Base-by-base conservation (phyloP, 441 rosid species). In the Brassica balearica region DNA sequence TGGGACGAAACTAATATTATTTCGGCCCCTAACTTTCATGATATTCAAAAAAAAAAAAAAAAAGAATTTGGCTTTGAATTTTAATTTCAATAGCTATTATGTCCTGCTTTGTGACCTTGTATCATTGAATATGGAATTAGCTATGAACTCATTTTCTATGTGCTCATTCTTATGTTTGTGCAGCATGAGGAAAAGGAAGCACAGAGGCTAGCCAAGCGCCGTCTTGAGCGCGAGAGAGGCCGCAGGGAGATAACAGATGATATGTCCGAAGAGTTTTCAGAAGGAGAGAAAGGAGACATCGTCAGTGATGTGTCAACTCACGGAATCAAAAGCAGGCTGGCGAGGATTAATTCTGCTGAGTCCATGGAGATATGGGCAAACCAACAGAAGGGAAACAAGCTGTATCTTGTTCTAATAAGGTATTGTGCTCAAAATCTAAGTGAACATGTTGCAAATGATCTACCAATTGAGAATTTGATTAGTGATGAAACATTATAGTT, bases 191-290 rank as follows among this genome's bases (percentile, higher is more conserved):
- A 87, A 9, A 90, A 91, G 68, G 82, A 82, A 84, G 84, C 87
- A 38, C 94, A 90, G 82, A 83, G 97, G 79, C 78, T 69, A 77
- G 88, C 92, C 34, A 93, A 86, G 71, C 95, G 93, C 65, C 91
- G 88, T 64, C 87, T 88, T 79, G 98, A 93, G 62, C 93, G 93
- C 25, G 98, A 93, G 86, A 90, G 87, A 77, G 98, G 90, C 61
- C 97, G 93, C 38, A 86, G 88, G 81, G 98, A 93, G 83, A 96
- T 94, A 63, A 85, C 98, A 64, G 97, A 94, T 72, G 98, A 89
- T 81, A 92, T 93, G 97, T 93, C 98, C 3, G 98, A 93, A 83
- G 98, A 93, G 77, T 81, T 93, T 80, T 93, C 98, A 12, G 98
- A 93, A 73, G 98, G 97, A 72, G 98, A 93, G 84, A 90, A 87